Percentiles rank a stretch among this genome's conserved stretches.
Evolutionary conservation across 2,329 filamentous ascomycete species (phyloP).

Genomic region (Microcyclospora pomicola): DNA sequence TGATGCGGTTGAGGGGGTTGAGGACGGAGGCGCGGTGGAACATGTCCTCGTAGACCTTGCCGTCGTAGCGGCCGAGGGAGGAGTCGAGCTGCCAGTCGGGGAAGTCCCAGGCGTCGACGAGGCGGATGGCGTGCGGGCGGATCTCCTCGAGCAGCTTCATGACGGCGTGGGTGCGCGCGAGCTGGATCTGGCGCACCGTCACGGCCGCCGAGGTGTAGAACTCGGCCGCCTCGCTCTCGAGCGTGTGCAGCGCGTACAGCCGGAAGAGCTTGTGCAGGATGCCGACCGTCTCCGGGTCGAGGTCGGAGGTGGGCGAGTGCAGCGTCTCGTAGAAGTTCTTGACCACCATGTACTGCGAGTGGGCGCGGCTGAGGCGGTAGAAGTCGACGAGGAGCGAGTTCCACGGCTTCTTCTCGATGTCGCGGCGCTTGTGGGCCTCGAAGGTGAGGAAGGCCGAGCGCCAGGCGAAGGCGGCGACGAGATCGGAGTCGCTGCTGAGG

Average conservation of each 20-base stretch:
- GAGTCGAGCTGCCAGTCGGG: constrained; percentile 67
- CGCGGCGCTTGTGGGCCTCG: constrained; percentile 59
- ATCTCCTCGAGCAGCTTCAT: constrained; percentile 59
- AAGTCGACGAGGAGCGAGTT: constrained; percentile 67
- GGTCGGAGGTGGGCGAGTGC: constrained; percentile 38
- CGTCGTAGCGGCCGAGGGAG: constrained; percentile 55
- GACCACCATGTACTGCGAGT: constrained; percentile 64
- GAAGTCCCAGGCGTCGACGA: constrained; percentile 65
- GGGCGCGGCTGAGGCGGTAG: constrained; percentile 60
- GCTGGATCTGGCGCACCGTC: constrained; percentile 57
- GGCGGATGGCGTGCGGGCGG: constrained; percentile 54
- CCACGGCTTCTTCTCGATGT: constrained; percentile 63
- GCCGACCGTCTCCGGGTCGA: constrained; percentile 44
- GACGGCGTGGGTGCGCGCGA: constrained; percentile 52
- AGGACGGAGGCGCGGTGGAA: constrained; percentile 57
- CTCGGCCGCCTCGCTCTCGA: constrained; percentile 55
- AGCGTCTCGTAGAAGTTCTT: constrained; percentile 67
- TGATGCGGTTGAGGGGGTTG: constrained; percentile 59
- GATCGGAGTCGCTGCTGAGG: constrained; percentile 53
- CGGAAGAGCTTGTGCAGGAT: constrained; percentile 55
- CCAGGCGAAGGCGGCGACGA: constrained; percentile 64
- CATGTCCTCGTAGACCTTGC: constrained; percentile 65
- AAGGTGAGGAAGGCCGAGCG: constrained; percentile 61
- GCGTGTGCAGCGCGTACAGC: constrained; percentile 49
- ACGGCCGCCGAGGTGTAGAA: constrained; percentile 59